phyloP scores from a whole-genome alignment of 2,329 filamentous ascomycete species.

The Penicillium olsonii region DNA sequence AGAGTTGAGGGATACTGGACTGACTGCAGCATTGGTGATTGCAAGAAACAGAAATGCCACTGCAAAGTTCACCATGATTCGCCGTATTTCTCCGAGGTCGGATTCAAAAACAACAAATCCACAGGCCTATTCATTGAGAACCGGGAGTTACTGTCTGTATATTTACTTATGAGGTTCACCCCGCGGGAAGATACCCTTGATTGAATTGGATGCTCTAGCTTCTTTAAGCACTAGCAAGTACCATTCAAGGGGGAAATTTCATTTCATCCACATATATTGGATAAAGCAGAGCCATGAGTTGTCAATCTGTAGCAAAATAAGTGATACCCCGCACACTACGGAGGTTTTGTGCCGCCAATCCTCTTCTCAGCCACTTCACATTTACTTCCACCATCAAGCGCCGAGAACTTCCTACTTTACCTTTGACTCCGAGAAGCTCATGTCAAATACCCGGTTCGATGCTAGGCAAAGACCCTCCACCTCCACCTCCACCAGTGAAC shows the following conservation, averaged over 20 bases:
- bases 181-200: not conserved
- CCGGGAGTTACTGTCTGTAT: too few relatives aligned
- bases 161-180: too few relatives aligned
- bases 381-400: too few relatives aligned
- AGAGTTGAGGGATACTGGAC: slow-evolving; percentile 13
- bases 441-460: not conserved
- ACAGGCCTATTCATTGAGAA: too few relatives aligned
- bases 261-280: not conserved
- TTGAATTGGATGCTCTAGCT: not conserved
- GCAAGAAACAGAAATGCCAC: slow-evolving; percentile 2
- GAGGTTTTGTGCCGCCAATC: not conserved
- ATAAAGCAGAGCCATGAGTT: not conserved
- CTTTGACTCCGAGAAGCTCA: too few relatives aligned
- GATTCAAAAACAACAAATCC: too few relatives aligned
- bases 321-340: not conserved
- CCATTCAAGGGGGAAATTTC: not conserved
- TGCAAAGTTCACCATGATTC: slow-evolving; percentile 10
- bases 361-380: not conserved
- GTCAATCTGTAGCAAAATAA: not conserved
- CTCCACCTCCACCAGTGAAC: slow-evolving; percentile 3
- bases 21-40: slow-evolving; percentile 9
- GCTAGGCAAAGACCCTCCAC: not conserved
- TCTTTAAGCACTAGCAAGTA: not conserved
- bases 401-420: too few relatives aligned
- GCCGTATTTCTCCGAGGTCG: too few relatives aligned